Conservation (phyloP, 148 eudicot species). For the Nepenthes mirabilis region DNA sequence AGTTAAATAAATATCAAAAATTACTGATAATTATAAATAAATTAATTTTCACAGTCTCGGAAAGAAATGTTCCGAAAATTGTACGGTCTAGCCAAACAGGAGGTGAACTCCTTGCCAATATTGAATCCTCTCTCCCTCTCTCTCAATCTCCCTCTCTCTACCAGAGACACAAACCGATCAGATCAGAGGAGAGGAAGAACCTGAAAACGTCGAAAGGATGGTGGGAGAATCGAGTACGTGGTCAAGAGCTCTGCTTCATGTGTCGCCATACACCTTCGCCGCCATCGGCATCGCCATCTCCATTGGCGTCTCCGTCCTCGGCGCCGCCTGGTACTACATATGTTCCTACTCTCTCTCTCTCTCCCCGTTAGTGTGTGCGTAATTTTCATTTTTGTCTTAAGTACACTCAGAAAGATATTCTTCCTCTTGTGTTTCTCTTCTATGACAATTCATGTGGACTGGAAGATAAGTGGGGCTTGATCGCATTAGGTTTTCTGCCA, state of each 20-base stretch:
- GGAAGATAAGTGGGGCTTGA: neutral
- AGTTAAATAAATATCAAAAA: too few species aligned
- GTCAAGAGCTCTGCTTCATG: constrained; percentile 63
- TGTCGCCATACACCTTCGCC: constrained; percentile 88
- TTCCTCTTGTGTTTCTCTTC: neutral
- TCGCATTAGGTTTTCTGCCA: neutral
- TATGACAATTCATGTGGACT: neutral
- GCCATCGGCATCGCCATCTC: constrained; percentile 90
- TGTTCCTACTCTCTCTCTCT: neutral
- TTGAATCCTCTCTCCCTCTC: too few species aligned
- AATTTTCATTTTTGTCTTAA: neutral
- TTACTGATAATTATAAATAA: too few species aligned
- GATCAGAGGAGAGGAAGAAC: constrained; percentile 8
- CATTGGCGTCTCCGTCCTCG: constrained; percentile 91
- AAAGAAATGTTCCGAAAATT: too few species aligned
- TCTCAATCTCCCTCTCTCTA: neutral
- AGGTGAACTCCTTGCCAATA: too few species aligned
- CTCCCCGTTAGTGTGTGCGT: neutral
- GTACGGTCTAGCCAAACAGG: too few species aligned
- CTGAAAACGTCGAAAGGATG: constrained; percentile 4
- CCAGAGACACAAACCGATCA: constrained; percentile 12
- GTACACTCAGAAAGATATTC: neutral
- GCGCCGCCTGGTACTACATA: constrained; percentile 73
- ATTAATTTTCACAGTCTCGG: too few species aligned
- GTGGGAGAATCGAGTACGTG: constrained; percentile 50